Percentiles rank a stretch among this genome's conserved stretches.
These are phyloP conservation scores for Spergularia bocconei DNA, from an alignment of 148 eudicot species.

Conservation along the genomic window DNA sequence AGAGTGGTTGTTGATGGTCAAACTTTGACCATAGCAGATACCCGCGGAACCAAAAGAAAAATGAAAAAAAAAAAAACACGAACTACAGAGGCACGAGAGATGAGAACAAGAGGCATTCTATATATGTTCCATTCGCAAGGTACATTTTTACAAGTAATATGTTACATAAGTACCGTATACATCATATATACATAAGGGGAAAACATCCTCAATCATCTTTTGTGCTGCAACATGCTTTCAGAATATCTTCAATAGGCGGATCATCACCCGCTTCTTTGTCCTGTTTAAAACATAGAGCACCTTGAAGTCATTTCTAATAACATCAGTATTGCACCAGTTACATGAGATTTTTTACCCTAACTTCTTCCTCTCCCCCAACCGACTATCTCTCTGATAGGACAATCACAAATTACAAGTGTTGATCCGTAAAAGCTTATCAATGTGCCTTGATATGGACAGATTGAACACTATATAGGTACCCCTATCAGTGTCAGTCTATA, in stretches of 20 bases:
- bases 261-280: conserved; percentile 97
- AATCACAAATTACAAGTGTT: neutral
- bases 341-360: neutral
- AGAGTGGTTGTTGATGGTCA: too few relatives aligned
- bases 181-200: too few relatives aligned
- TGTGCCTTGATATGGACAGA: neutral
- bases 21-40: too few relatives aligned
- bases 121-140: too few relatives aligned
- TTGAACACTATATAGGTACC: too few relatives aligned
- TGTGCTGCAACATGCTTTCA: conserved; percentile 54
- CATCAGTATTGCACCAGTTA: neutral
- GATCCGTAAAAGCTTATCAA: neutral
- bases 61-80: too few relatives aligned
- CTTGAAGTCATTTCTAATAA: neutral
- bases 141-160: too few relatives aligned
- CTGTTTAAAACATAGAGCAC: conserved; percentile 30
- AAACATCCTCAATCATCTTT: neutral
- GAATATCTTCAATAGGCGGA: conserved; percentile 71
- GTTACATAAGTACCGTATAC: too few relatives aligned
- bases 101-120: too few relatives aligned
- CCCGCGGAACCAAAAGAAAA: too few relatives aligned
- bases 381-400: neutral
- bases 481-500: too few relatives aligned
- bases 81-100: too few relatives aligned
- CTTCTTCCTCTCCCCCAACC: neutral